Base-by-base conservation (phyloP, 257 asterid species). In the Haberlea rhodopensis region DNA sequence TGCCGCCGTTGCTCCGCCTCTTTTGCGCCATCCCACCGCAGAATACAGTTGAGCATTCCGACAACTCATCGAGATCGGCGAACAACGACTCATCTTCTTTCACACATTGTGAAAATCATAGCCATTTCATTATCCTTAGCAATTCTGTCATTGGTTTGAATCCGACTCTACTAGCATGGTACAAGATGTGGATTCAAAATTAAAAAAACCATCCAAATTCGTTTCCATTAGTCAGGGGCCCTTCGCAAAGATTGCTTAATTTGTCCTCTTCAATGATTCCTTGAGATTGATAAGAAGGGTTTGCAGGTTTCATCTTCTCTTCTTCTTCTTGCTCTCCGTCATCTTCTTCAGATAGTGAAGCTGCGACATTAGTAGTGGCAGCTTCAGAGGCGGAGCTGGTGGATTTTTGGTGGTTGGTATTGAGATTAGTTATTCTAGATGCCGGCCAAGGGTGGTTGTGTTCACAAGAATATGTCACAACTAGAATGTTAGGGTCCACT, bases 391-490 rank as follows among this genome's bases (percentile, higher is more conserved):
- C 24, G 59, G 63, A 3, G 37, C 45, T 10, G 52, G 80, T 7
- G 24, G 60, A 23, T 37, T 66, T 71, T 27, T 65, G 70, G 53
- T 67, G 77, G 77, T 52, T 56, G 73, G 19, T 15, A 16, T 53
- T n/a, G 64, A 72, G 82, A 25, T 72, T 73, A 40, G n/a, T 70
- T 65, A 37, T 70, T 26, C 79, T 78, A 26, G 85, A 53, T 5
- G 87, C 75, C 66, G 97, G 96, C 76, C 81, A 83, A 10, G 84
- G 82, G 79, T 94, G 99, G 70, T 90, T 87, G 78, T 94, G 99
- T 11, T 87, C 96, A 37, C 91, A 85, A 60, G 95, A 76, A 73
- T 94, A 94, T 2, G 99, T 87, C 26, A 94, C 94, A 13, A 88
- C 53, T 5, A 94, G 60, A 91, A 76, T 81, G 69, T 59, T 75